Evolutionary conservation across 208 protist genomes (phyloP), one percentile per base, ranked within the genome.

Genomic region (Leishmania guyanensis): DNA sequence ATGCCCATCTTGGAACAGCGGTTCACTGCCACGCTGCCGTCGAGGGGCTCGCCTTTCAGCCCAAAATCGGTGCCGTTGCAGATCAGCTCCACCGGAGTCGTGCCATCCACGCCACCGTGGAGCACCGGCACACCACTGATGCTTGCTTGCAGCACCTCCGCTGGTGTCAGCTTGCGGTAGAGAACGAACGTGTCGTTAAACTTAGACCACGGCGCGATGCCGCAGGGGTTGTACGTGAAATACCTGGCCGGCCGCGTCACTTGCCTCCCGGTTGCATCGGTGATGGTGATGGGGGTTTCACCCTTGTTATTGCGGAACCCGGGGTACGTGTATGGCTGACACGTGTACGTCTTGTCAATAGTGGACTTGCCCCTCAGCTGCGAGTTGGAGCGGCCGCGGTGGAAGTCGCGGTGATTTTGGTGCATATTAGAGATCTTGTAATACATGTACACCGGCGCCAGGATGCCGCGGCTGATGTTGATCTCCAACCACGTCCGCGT

Each of bases 351-450:
- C 22, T 70, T 73, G 16, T 81, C 84, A 16, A 83, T 64, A 14
- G 81, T 87, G 17, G 82, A 51, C 53, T 83, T 86, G 16, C 94
- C 96, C 26, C 56, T 75, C 43, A 98, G 80, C 89, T 97, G 93
- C 80, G 78, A 51, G 54, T 80, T 86, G 50, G 80, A 89, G 43
- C 90, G 84, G 50, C 92, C 89, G 50, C 91, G 77, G 81, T 94
- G 93, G 88, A 99, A 99, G 66, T 92, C 85, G 54, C 98, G 88
- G 86, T 99, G 94, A 85, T 99, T 99, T 84, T 99, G 99, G 88
- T 98, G 99, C 80, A 99, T 99, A 80, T 99, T 98, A 29, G 89
- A 86, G 0, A 99, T 82, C 85, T 94, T 93, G 87, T 99, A 99
- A 85, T 99, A 99, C 79, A 99, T 84, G 86, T 98, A 99, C 51